A percentile compares a stretch with the other conserved stretches of the same genome.
These are phyloP conservation scores for Vicia villosa DNA, from an alignment of 306 rosid genomes.

Conservation along the genomic window DNA sequence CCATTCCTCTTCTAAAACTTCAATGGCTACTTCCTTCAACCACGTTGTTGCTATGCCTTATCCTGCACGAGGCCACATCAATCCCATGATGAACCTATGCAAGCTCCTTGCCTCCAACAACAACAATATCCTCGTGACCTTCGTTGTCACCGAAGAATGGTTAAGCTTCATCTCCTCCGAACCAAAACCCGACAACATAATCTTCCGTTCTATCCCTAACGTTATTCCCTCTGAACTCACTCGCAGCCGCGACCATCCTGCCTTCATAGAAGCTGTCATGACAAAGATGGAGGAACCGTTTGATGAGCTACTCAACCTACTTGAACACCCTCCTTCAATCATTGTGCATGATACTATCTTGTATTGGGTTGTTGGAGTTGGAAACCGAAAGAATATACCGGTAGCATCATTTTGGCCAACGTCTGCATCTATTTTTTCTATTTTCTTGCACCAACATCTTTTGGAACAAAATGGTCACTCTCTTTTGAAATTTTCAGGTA, in stretches of 20 bases:
- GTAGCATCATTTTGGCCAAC: constrained; percentile 49
- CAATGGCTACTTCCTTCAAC: constrained; percentile 17
- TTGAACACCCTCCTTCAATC: constrained; percentile 23
- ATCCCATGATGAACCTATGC: constrained; percentile 52
- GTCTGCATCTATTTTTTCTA: constrained; percentile 40
- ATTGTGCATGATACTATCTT: background rate
- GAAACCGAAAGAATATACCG: constrained; percentile 42
- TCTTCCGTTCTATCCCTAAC: constrained; percentile 36
- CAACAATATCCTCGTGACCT: constrained; percentile 34
- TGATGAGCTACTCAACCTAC: constrained; percentile 28
- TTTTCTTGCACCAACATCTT: constrained; percentile 29
- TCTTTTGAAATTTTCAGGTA: constrained; percentile 35
- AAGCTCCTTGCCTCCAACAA: constrained; percentile 30
- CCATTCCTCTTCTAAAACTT: background rate
- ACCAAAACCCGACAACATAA: constrained; percentile 32
- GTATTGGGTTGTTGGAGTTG: constrained; percentile 37
- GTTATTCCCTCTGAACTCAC: constrained; percentile 44
- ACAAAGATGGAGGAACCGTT: constrained; percentile 46
- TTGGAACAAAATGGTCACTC: too few species aligned
- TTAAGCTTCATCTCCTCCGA: constrained; percentile 39
- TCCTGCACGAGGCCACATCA: constrained; percentile 55
- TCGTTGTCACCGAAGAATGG: constrained; percentile 58
- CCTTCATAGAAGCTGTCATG: constrained; percentile 34
- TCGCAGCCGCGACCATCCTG: constrained; percentile 31
- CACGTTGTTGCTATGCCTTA: constrained; percentile 51